Base-by-base conservation (phyloP, 257 asterid genomes). In the Solanum appendiculatum region DNA sequence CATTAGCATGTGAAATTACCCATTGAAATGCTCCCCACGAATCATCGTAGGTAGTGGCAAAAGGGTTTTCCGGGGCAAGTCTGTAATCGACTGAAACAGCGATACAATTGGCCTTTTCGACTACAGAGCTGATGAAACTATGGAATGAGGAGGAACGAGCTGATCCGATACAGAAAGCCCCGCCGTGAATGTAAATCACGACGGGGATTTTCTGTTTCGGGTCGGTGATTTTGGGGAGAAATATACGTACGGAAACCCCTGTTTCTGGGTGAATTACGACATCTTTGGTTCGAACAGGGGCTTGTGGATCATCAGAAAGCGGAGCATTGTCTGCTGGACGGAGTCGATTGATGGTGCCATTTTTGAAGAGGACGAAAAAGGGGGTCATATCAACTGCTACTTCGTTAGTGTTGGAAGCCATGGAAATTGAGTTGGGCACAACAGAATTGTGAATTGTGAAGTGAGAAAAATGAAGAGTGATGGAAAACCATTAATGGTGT, bases 21-120 rank as follows among this genome's bases (percentile, higher is more conserved):
- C 98, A 96, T 86, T 84, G 90, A 74, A 93, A 88, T 46, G 95
- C 98, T 12, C 86, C 36, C 99, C 98, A 96, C 6, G 98, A 92
- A 86, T 96, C 98, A 56, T 96, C 95, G 85, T 87, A 95, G 12
- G 95, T 86, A 42, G 85, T 86, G 1, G 96, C 93, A 21, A 95
- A 69, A 20, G 93, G 93, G 70, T 88, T 82, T 54, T 96, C 98
- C 0, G 98, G 97, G 5, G 98, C 98, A 18, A 93, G 80, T 33
- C 98, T 80, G 88, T 96, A 96, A 12, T 94, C 92, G 6, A 96
- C 87, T 1, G 98, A 93, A 15, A 92, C 94, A 6, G 93, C 95
- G 13, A 94, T 81, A 0, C 66, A 84, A 44, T 91, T 85, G 2
- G 92, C 89, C 68, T 86, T 89, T 5, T 91, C 90, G 34, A 90